Conservation (phyloP, 192 early-diverging fungal genomes). For the Coemansia sp. region DNA sequence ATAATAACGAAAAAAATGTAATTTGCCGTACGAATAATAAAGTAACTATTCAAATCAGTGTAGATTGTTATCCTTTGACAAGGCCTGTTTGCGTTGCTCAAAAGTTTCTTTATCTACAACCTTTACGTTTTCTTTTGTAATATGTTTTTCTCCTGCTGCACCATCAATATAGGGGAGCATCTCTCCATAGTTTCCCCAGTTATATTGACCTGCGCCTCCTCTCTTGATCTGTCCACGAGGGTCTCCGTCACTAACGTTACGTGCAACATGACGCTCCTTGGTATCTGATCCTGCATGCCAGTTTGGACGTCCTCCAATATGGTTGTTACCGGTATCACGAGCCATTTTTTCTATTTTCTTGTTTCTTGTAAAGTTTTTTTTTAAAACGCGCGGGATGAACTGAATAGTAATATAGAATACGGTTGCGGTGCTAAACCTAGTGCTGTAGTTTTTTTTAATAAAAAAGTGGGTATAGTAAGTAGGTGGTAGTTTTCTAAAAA, state of each 20-base stretch:
- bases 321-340: slow-evolving; percentile 3
- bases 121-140: neutral
- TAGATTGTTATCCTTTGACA: neutral
- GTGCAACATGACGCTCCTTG: slow-evolving; percentile 32
- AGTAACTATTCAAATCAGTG: neutral
- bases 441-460: slow-evolving; percentile 6
- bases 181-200: slow-evolving; percentile 21
- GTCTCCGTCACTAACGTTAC: slow-evolving; percentile 26
- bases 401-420: too few relatives aligned
- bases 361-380: too few relatives aligned
- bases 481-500: too few relatives aligned
- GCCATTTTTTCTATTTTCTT: too few relatives aligned
- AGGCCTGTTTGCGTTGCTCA: neutral
- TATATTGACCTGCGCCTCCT: slow-evolving; percentile 20
- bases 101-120: neutral
- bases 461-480: too few relatives aligned
- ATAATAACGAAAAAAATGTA: too few relatives aligned
- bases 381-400: neutral
- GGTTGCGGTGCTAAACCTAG: too few relatives aligned
- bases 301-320: too few relatives aligned
- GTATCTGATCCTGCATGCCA: slow-evolving; percentile 8
- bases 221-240: slow-evolving; percentile 20
- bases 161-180: slow-evolving; percentile 7
- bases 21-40: too few relatives aligned
- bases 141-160: neutral